These are phyloP conservation scores for Phytophthora cryptogea DNA, from an alignment of 352 stramenopile species.

Conservation along the genomic window DNA sequence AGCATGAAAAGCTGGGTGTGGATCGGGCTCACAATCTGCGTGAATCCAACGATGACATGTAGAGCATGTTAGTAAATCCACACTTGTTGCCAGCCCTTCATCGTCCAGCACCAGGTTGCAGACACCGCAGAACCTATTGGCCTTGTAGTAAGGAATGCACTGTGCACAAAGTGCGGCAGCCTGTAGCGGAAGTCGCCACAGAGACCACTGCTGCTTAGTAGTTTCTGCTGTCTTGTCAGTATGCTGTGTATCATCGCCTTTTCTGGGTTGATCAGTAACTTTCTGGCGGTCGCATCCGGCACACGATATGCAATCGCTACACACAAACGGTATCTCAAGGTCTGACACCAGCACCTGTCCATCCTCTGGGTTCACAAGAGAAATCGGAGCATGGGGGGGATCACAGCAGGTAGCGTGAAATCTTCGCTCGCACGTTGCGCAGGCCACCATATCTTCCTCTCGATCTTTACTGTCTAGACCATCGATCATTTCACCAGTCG, in stretches of 20 bases:
- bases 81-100: conserved; percentile 43
- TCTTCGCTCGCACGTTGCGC: conserved; percentile 48
- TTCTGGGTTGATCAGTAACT: neutral
- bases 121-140: conserved; percentile 75
- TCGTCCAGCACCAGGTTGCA: conserved; percentile 62
- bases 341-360: conserved; percentile 60
- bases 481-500: conserved; percentile 16
- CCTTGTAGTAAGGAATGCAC: conserved; percentile 68
- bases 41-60: conserved; percentile 86
- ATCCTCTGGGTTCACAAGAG: conserved; percentile 62
- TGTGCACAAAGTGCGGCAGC: conserved; percentile 63
- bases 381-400: conserved; percentile 63
- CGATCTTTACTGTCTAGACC: neutral
- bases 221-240: neutral
- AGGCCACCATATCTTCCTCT: conserved; percentile 56
- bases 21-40: conserved; percentile 75
- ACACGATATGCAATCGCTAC: conserved; percentile 63
- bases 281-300: conserved; percentile 48
- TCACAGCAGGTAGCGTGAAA: conserved; percentile 84
- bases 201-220: conserved; percentile 47
- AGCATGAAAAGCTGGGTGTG: conserved; percentile 58
- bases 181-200: conserved; percentile 71
- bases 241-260: neutral
- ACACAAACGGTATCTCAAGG: conserved; percentile 73
- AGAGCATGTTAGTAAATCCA: conserved; percentile 69